phyloP scores from a whole-genome alignment of 495 filamentous ascomycete genomes.

The Tuber calosporum region DNA sequence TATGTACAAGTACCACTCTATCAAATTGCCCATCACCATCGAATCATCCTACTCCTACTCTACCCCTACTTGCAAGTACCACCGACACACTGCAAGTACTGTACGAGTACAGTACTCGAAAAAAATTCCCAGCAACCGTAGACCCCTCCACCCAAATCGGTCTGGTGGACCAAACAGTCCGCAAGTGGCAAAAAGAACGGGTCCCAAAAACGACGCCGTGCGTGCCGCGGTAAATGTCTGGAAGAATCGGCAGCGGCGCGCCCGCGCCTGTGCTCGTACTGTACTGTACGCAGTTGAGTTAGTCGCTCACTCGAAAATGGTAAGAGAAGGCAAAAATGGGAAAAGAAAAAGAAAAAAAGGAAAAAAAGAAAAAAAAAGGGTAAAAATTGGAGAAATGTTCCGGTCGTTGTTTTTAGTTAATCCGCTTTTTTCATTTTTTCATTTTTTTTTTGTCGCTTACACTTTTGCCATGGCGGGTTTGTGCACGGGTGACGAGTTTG shows the following conservation, averaged over 20 bases:
- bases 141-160: no score
- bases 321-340: not conserved
- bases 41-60: no score
- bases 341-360: not conserved
- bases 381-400: not conserved
- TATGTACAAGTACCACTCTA: no score
- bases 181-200: not conserved
- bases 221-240: conserved; percentile 1
- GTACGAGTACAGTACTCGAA: no score
- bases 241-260: conserved; percentile 1
- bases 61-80: no score
- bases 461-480: no score
- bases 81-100: no score
- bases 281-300: not conserved
- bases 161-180: no score
- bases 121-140: no score
- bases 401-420: not conserved
- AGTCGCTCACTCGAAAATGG: no score
- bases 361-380: not conserved
- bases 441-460: not conserved
- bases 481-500: no score
- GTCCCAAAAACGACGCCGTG: conserved; percentile 1
- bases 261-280: not conserved
- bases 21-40: no score
- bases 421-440: not conserved